Percentiles rank a stretch among this genome's conserved stretches.
Evolutionary conservation across 1,139 yeast species (phyloP).

Genomic region (Hyphopichia pseudoburtonii): DNA sequence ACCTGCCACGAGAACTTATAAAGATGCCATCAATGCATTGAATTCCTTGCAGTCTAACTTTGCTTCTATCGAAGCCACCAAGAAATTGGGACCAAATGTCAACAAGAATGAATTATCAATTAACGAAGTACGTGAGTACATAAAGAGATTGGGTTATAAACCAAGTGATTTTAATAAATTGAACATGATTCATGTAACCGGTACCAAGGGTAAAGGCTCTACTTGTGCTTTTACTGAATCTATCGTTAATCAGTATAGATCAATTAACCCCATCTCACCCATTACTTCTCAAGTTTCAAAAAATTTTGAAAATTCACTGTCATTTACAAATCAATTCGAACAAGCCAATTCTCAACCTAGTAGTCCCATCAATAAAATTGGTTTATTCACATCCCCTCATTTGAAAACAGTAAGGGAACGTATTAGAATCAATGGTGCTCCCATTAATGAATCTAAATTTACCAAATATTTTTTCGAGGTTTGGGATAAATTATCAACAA

Average conservation of each 20-base stretch:
- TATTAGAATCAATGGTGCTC: constrained; percentile 82
- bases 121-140: constrained; percentile 88
- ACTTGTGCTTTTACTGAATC: constrained; percentile 94
- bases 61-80: constrained; percentile 81
- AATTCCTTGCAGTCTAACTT: constrained; percentile 90
- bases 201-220: constrained; percentile 98
- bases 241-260: constrained; percentile 62
- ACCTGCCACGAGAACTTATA: constrained; percentile 31
- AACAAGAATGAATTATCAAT: constrained; percentile 71
- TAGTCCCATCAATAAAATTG: constrained; percentile 62
- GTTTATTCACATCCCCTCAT: constrained; percentile 94
- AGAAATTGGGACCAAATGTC: constrained; percentile 61
- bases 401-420: constrained; percentile 91
- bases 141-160: constrained; percentile 82
- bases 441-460: constrained; percentile 76
- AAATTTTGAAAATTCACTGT: constrained; percentile 1
- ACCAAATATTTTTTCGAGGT: constrained; percentile 90
- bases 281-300: constrained; percentile 1
- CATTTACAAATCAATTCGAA: constrained; percentile 10
- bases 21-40: constrained; percentile 81
- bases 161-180: constrained; percentile 67
- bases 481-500: constrained; percentile 73
- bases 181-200: constrained; percentile 89
- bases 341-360: too few species aligned
- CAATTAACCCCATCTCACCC: constrained; percentile 8